A percentile compares a stretch with the other conserved stretches of the same genome.
phyloP scores from a whole-genome alignment of 768 basidiomycete genomes.

The Dioszegia aurantiaca region DNA sequence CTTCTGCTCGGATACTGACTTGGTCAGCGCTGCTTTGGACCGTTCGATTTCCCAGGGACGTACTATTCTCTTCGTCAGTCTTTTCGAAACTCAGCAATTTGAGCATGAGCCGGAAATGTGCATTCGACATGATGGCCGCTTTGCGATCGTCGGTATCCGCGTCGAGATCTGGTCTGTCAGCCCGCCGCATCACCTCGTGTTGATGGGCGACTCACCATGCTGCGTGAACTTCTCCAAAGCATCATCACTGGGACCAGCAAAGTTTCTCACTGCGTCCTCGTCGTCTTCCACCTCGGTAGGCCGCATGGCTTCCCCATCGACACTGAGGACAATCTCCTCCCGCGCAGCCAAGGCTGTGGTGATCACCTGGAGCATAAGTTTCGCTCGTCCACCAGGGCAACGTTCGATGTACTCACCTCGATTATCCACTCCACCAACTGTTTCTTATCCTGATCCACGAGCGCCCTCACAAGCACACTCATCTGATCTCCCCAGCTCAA shows the following conservation, averaged over 20 bases:
- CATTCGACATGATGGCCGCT: conserved; percentile 71
- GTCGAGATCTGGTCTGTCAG: conserved; percentile 62
- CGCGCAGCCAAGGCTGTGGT: conserved; percentile 48
- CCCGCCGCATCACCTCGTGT: background rate
- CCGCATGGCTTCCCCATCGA: conserved; percentile 41
- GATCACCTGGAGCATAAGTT: conserved; percentile 19
- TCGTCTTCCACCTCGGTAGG: conserved; percentile 37
- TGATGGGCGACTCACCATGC: conserved; percentile 61
- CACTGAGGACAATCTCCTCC: conserved; percentile 51
- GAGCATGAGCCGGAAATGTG: conserved; percentile 78
- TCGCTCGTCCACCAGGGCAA: background rate
- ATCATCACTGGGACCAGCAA: conserved; percentile 62
- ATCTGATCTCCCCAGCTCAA: conserved; percentile 86
- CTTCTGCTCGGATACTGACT: conserved; percentile 47
- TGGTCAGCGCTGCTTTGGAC: background rate
- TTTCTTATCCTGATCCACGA: conserved; percentile 65
- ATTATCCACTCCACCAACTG: conserved; percentile 75
- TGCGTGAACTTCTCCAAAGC: conserved; percentile 69
- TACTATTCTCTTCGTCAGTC: conserved; percentile 63
- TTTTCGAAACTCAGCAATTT: conserved; percentile 69
- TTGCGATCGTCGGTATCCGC: conserved; percentile 72
- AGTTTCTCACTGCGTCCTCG: conserved; percentile 29
- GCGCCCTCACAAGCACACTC: conserved; percentile 73
- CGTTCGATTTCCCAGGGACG: conserved; percentile 26
- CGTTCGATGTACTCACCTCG: conserved; percentile 60